Base-by-base conservation (phyloP, 202 grass and related monocot species). In the Musa balbisiana region DNA sequence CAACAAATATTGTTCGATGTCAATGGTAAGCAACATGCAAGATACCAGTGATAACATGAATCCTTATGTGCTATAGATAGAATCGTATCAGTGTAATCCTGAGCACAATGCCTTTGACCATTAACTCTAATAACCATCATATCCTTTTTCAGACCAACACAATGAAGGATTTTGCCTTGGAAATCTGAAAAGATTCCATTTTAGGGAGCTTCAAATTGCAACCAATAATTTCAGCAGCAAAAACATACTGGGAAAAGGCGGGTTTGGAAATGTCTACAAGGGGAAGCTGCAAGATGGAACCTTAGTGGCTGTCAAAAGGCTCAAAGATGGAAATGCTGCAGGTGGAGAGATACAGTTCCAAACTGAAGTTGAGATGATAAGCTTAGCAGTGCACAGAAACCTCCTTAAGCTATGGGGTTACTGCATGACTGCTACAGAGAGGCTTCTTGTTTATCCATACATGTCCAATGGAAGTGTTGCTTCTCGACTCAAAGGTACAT, bases 361-460 rank as follows among this genome's bases (percentile, higher is more conserved):
- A 17, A 77, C 75, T 49, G 75, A 77, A 53, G 75, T 77, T 9
- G 75, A 77, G 24, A 77, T 77, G 75, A 77, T 77, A 77, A 77
- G 75, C 20, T 52, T 77, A 11, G 75, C 75, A 59, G 75, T 77
- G 75, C 75, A 77, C 62, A 65, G 75, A 59, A 64, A 77, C 75
- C 62, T 77, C 17, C 75, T 77, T 8, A 64, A 52, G 59, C 20
- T 77, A 19, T 11, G 60, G 20, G 75, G 75, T 24, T 77, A 65
- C 50, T 77, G 75, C 75, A 77, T 77, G 75, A 77, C 75, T 19
- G 50, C 75, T 10, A 77, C 75, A 13, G 75, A 77, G 59, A 77
- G 75, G 60, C 60, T 77, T 65, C 59, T 77, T 11, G 62, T 77
- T 23, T 77, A 77, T 65, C 75, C 75, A 27, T 77, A 26, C 60